phyloP scores from a whole-genome alignment of 2,329 filamentous ascomycete species.

The Scopulariopsis brevicaulis region DNA sequence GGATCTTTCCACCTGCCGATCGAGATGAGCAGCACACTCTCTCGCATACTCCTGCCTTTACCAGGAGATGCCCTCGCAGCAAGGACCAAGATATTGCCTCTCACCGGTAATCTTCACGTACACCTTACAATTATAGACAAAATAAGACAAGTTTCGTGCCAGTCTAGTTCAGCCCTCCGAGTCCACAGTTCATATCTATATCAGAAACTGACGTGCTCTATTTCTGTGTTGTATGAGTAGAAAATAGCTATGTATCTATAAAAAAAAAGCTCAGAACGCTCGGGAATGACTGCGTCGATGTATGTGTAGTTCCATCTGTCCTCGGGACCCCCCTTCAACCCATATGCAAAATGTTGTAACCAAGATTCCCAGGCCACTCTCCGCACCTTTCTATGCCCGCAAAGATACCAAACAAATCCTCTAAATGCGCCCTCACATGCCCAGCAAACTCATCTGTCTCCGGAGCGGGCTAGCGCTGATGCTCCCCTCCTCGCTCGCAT shows the following conservation, averaged over 20 bases:
- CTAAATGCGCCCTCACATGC: conserved; percentile 29
- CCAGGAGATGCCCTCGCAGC: neutral
- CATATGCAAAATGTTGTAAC: neutral
- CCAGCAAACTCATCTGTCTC: conserved; percentile 63
- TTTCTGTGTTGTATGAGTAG: neutral
- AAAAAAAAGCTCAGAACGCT: neutral
- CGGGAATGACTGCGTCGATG: neutral
- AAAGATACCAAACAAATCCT: neutral
- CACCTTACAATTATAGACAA: too few relatives aligned
- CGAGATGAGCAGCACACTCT: neutral
- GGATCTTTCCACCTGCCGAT: neutral
- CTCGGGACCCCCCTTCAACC: neutral
- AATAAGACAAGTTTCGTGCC: too few relatives aligned
- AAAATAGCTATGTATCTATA: neutral
- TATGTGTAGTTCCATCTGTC: neutral
- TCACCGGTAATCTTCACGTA: too few relatives aligned
- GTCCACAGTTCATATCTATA: too few relatives aligned
- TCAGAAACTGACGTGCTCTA: neutral
- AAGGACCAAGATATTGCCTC: too few relatives aligned
- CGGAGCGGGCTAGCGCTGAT: conserved; percentile 55
- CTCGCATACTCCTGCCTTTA: neutral
- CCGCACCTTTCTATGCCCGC: neutral
- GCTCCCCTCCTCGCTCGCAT: conserved; percentile 63
- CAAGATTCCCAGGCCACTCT: neutral
- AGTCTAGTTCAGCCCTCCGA: too few relatives aligned